Evolutionary conservation across 2,329 filamentous ascomycete genomes (phyloP), one percentile per base, ranked within the genome.

Genomic region (Xylariaceae sp.): DNA sequence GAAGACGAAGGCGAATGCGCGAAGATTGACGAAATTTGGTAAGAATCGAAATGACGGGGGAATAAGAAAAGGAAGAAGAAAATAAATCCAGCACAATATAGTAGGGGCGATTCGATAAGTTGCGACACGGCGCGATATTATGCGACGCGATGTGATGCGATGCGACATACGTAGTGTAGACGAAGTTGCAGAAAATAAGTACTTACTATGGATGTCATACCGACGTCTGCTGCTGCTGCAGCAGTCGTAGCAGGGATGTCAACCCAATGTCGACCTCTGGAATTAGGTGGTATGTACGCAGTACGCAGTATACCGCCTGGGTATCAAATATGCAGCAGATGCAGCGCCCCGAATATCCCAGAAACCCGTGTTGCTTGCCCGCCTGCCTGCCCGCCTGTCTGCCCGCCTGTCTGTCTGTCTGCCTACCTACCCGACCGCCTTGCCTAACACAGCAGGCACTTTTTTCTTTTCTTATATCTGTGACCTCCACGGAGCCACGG

Each of bases 161-260:
- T n/a, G n/a, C n/a, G n/a, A n/a, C n/a, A n/a, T n/a, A n/a, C n/a
- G n/a, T n/a, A n/a, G n/a, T n/a, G n/a, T n/a, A n/a, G n/a, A n/a
- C n/a, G n/a, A n/a, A n/a, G n/a, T n/a, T n/a, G n/a, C 40, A 43
- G 54, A 41, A 40, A 50, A 20, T 43, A 58, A 49, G 55, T 49
- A 71, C 69, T 71, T 62, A 71, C 69, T 61, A 71, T 70, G 50
- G 69, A 70, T 59, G 69, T 65, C 69, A 71, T 71, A n/a, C n/a
- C n/a, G 64, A 67, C 62, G 66, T 60, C 64, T 65, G 60, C 53
- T 37, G 43, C 57, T 40, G 43, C 45, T 29, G 52, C 59, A 26
- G 23, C 23, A 4, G 23, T 26, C 23, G 23, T 9, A 26, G 9
- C 23, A 60, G 57, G 61, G 59, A 57, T 56, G 48, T 40, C n/a